Base-by-base conservation (phyloP, 2,329 filamentous ascomycete genomes). In the Ascochyta koolunga region DNA sequence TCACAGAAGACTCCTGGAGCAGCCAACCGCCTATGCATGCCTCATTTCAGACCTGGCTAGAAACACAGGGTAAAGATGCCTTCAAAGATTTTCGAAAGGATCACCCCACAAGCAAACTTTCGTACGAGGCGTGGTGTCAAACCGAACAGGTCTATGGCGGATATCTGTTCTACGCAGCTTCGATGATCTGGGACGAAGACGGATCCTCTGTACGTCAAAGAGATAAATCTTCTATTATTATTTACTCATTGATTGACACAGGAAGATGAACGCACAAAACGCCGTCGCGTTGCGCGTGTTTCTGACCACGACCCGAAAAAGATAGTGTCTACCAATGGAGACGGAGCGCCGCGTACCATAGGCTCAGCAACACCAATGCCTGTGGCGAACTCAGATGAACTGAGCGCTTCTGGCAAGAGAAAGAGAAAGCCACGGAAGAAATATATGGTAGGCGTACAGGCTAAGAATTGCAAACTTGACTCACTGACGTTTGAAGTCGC, bases 111-210 rank as follows among this genome's bases (percentile, higher is more conserved):
- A 54, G 65, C 47, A 50, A 62, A 21, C 57, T 70, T 45, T 60
- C 62, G 25, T 73, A 72, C 54, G 67, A 72, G 16, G 66, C 62
- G 15, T 74, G 71, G 71, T 58, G 63, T 25, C 49, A 54, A 42
- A 69, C 66, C 18, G 52, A 67, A 36, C 61, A 67, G 45, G 62
- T 64, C 19, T 61, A 66, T 24, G 69, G 70, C 15, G 59, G 66
- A 18, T 69, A 65, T 48, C 49, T 74, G 16, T 72, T 68, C 54
- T 64, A 70, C 48, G 62, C 68, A 16, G 64, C 70, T 42, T 45
- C 68, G 39, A 56, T 64, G 36, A 61, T 70, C 21, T 70, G 66
- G 59, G 62, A 70, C 10, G 68, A 69, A 46, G 60, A 60, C 13
- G 64, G 63, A 33, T 65, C 68, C 18, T 67, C 59, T 40, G 71